Percentiles rank a stretch among this genome's conserved stretches.
Evolutionary conservation across 345 rosid genomes (phyloP).

Genomic region (Toxicodendron radicans): DNA sequence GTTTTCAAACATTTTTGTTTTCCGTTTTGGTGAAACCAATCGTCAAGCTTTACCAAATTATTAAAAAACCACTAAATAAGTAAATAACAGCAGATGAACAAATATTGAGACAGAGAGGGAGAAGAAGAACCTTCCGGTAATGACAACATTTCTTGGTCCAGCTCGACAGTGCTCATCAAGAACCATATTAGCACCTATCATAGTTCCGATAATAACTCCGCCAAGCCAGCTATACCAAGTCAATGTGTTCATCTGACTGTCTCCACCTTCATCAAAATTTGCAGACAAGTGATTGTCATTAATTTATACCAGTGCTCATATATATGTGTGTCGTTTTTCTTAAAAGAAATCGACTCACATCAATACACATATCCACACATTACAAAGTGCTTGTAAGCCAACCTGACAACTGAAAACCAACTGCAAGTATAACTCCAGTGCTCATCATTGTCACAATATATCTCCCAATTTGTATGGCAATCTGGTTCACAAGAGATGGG

Average conservation of each 20-base stretch:
- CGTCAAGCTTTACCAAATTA: neutral
- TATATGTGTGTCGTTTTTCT: neutral
- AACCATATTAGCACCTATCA: conserved; percentile 92
- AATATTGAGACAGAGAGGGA: neutral
- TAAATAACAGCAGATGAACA: neutral
- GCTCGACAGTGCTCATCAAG: conserved; percentile 91
- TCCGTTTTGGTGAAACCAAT: neutral
- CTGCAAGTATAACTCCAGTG: conserved; percentile 79
- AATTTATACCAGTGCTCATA: neutral
- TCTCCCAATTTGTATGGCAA: conserved; percentile 86
- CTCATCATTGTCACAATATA: conserved; percentile 91
- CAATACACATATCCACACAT: neutral
- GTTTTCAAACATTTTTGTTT: neutral
- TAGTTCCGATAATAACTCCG: conserved; percentile 87
- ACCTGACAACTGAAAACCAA: conserved; percentile 93
- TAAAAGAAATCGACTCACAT: neutral
- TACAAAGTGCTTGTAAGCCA: conserved; percentile 20
- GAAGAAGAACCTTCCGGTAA: conserved; percentile 78
- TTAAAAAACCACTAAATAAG: neutral
- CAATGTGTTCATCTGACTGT: conserved; percentile 71
- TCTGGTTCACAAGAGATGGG: conserved; percentile 32
- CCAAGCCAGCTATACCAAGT: conserved; percentile 99
- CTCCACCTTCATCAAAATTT: conserved; percentile 64
- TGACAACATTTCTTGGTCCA: conserved; percentile 91
- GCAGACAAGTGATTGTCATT: conserved; percentile 21